phyloP scores from a whole-genome alignment of 2,329 filamentous ascomycete genomes.

The Hyphodiscus sp. region DNA sequence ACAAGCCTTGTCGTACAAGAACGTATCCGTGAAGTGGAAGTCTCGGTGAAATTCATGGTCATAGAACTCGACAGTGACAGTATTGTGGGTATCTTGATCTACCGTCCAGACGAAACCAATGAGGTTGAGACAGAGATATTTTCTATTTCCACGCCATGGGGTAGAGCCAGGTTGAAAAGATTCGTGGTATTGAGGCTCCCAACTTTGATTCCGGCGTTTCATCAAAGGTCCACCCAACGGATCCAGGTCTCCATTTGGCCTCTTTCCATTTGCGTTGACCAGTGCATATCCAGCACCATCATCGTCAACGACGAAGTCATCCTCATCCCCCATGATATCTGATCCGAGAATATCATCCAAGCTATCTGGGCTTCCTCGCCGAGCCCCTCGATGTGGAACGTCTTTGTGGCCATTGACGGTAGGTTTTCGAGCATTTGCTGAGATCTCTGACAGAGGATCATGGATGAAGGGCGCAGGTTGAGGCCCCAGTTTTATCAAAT shows the following conservation, averaged over 20 bases:
- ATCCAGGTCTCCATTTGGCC: conserved; percentile 42
- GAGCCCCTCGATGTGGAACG: conserved; percentile 42
- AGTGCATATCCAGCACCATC: conserved; percentile 85
- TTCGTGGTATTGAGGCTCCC: conserved; percentile 63
- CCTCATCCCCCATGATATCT: conserved; percentile 44
- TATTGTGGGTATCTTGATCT: conserved; percentile 87
- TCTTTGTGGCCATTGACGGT: conserved; percentile 47
- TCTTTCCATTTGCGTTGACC: conserved; percentile 58
- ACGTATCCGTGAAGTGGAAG: conserved; percentile 96
- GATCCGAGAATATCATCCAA: conserved; percentile 76
- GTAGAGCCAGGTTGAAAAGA: conserved; percentile 92
- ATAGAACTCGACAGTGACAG: conserved; percentile 95
- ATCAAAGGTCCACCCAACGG: conserved; percentile 33
- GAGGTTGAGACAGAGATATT: conserved; percentile 88
- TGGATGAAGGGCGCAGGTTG: conserved; percentile 84
- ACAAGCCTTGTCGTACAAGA: conserved; percentile 92
- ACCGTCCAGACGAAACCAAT: conserved; percentile 96
- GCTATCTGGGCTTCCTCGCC: conserved; percentile 64
- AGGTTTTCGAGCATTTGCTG: conserved; percentile 55
- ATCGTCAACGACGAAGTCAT: conserved; percentile 88
- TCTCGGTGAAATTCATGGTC: conserved; percentile 88
- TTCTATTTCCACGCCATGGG: conserved; percentile 89
- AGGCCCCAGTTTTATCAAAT: conserved; percentile 48
- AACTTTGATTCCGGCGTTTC: conserved; percentile 31
- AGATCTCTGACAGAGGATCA: conserved; percentile 65